A percentile compares a stretch with the other conserved stretches of the same genome.
phyloP scores from a whole-genome alignment of 306 rosid species.

The Myrica gale region DNA sequence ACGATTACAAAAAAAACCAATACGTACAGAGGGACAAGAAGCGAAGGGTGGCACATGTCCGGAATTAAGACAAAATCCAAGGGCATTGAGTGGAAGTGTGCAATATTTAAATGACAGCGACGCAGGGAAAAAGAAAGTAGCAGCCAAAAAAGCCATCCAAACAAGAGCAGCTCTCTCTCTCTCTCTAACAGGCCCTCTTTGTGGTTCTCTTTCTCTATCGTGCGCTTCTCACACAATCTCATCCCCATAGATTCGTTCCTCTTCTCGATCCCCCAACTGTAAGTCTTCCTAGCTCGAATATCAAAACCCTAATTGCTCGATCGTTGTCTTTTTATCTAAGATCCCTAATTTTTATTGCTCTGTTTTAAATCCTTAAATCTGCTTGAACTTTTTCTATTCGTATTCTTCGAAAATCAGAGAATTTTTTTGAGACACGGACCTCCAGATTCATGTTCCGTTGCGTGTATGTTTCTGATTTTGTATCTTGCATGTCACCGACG shows the following conservation, averaged over 20 bases:
- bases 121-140: slow-evolving; percentile 41
- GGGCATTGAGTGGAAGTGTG: slow-evolving; percentile 30
- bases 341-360: slow-evolving; percentile 48
- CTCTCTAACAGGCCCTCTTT: slow-evolving; percentile 36
- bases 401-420: neutral
- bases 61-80: slow-evolving; percentile 32
- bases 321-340: slow-evolving; percentile 32
- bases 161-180: slow-evolving; percentile 28
- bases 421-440: neutral
- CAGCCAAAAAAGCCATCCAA: slow-evolving; percentile 63
- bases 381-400: neutral
- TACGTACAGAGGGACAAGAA: neutral
- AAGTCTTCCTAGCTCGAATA: slow-evolving; percentile 45
- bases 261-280: slow-evolving; percentile 77
- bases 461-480: neutral
- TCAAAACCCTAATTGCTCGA: slow-evolving; percentile 28
- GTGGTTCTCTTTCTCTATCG: slow-evolving; percentile 53
- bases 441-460: neutral
- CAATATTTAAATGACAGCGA: slow-evolving; percentile 53
- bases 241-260: slow-evolving; percentile 52
- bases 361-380: neutral
- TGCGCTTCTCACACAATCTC: slow-evolving; percentile 67
- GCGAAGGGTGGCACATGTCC: slow-evolving; percentile 16
- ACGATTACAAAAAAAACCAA: no score
- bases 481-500: slow-evolving; percentile 22